Evolutionary conservation across 345 rosid species (phyloP).

Genomic region (Clausena lansium): DNA sequence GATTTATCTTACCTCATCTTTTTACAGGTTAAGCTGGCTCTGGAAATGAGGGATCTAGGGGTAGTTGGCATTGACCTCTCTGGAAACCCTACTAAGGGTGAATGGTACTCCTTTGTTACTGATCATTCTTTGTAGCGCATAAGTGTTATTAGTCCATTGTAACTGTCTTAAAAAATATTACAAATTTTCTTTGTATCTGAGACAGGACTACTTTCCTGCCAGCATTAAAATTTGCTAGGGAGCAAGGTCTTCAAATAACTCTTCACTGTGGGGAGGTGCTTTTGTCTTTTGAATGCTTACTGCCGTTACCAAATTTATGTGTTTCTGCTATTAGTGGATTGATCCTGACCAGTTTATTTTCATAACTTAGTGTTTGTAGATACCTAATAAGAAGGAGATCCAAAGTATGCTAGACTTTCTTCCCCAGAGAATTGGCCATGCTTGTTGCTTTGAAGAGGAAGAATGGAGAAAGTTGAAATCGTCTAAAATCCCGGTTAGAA

Average conservation of each 20-base stretch:
- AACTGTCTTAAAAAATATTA: not conserved
- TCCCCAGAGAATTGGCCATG: slow-evolving; percentile 92
- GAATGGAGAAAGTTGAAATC: slow-evolving; percentile 66
- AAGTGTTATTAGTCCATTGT: not conserved
- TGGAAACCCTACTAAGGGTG: slow-evolving; percentile 87
- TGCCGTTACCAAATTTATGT: not conserved
- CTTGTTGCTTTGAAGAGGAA: slow-evolving; percentile 62
- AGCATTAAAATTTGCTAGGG: slow-evolving; percentile 68
- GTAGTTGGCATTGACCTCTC: slow-evolving; percentile 95
- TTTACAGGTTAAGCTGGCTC: slow-evolving; percentile 81
- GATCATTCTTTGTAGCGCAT: not conserved
- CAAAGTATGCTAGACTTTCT: slow-evolving; percentile 78
- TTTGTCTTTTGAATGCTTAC: slow-evolving; percentile 18
- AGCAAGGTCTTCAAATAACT: slow-evolving; percentile 71
- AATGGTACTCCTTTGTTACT: slow-evolving; percentile 49
- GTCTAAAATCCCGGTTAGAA: slow-evolving; percentile 62
- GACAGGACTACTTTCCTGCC: slow-evolving; percentile 82
- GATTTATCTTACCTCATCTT: slow-evolving; percentile 1
- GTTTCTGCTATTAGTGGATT: slow-evolving; percentile 16
- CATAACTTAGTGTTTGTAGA: slow-evolving; percentile 76
- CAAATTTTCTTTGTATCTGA: slow-evolving; percentile 19
- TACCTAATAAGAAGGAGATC: slow-evolving; percentile 78
- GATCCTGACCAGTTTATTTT: slow-evolving; percentile 32
- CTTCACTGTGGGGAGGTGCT: slow-evolving; percentile 97
- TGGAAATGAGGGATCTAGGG: slow-evolving; percentile 75